Evolutionary conservation across 1,284 basidiomycete genomes (phyloP), one percentile per base, ranked within the genome.

Genomic region (Chondrostereum purpureum): DNA sequence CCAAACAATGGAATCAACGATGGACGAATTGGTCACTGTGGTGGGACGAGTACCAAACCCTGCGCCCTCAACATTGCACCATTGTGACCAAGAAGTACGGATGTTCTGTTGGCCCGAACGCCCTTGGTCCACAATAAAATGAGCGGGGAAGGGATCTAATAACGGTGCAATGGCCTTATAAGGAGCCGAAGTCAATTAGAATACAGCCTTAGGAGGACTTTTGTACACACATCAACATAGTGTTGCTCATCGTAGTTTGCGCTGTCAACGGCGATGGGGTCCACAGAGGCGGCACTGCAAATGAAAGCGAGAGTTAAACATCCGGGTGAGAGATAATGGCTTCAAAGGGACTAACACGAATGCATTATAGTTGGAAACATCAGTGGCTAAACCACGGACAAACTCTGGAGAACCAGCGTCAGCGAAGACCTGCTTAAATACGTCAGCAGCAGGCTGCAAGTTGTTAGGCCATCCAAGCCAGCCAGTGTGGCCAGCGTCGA

Each of bases 381-480:
- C 76, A 49, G 79, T 82, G 18, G 78, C 78, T 46, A 81, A 66
- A 45, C 78, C 79, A 53, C 77, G 74, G 58, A 82, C 68, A 54
- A 73, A 75, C 16, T 65, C 50, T n/a, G 77, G 74, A 17, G 67
- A 69, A 21, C 75, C 72, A 42, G 77, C 77, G 50, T 55, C 58
- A 51, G 64, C 64, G 63, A 68, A 80, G 41, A 80, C 61, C 49
- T 69, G 55, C 35, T 66, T 58, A 59, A 79, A 81, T 48, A 80
- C 66, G 50, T 70, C 63, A 27, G 78, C 79, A 43, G 78, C 78
- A 42, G 78, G 78, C 11, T 54, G 47, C 58, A 81, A 62, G 65
- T 81, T 83, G 39, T 78, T 77, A 50, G 77, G 64, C 79, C 79
- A 82, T 39, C 80, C 79, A 50, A 81, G 70, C 80, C 79, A 83